Base-by-base conservation (phyloP, 148 eudicot genomes). In the Diospyros kaki region DNA sequence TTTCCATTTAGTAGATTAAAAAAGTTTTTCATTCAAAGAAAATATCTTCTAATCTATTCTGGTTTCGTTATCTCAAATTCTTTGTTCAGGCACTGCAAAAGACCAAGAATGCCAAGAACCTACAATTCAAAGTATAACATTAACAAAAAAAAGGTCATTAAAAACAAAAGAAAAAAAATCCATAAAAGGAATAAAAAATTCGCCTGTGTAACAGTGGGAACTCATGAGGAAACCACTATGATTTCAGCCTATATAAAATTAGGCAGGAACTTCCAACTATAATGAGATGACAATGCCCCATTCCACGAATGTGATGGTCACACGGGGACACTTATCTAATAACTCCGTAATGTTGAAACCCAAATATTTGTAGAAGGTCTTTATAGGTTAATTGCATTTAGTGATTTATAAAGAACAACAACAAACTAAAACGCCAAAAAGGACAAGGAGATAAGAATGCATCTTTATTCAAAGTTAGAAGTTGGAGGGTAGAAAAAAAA, bases 41-140 rank as follows among this genome's bases (percentile, higher is more conserved):
- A 53, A 43, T 69, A 28, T 2, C 44, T 9, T 14, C 45, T 52
- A 48, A 38, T 68, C 6, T 12, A 1, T 69, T 52, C 7, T 1
- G 6, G 15, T 18, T 51, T 17, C 1, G n/a, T 8, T 10, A 18
- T 28, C n/a, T 38, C 56, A 68, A 68, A 58, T 9, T 39, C 44
- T 11, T n/a, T 13, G 52, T 38, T 69, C 5, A 3, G 18, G 70
- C 54, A 67, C 70, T 48, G 41, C 59, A 28, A 9, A 69, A 41
- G 52, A 69, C 58, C 45, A 69, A 69, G 9, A 69, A 69, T 69
- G 59, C 58, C 50, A 52, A 53, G 17, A 41, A 3, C 51, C n/a
- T 51, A 52, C 2, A 17, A 28, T 28, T 28, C 28, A 28, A 28
- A 28, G 28, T 28, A 28, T 28, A 28, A 28, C 28, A 28, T 28